Conservation (phyloP, 148 eudicot species). For the Nepenthes mirabilis region DNA sequence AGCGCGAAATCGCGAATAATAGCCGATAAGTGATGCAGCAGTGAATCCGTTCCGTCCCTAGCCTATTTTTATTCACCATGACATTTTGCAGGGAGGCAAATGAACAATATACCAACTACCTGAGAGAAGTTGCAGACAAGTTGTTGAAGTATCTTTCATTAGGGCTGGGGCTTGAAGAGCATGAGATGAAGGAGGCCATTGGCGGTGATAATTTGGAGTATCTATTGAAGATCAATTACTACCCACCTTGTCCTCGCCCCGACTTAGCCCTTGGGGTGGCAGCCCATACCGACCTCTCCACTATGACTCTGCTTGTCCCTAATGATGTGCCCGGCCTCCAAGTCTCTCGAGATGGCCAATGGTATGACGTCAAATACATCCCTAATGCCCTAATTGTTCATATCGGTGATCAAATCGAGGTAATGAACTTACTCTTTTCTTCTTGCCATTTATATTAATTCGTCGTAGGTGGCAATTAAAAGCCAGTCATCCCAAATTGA, state of each 20-base stretch:
- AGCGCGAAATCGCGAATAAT: too few species aligned
- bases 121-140: conserved; percentile 36
- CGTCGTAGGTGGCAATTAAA: neutral
- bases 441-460: neutral
- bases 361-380: conserved; percentile 73
- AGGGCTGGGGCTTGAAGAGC: conserved; percentile 45
- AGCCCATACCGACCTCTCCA: conserved; percentile 51
- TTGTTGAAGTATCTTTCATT: conserved; percentile 33
- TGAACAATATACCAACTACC: conserved; percentile 33
- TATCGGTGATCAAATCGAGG: conserved; percentile 89
- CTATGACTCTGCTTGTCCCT: conserved; percentile 62
- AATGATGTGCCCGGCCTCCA: conserved; percentile 73
- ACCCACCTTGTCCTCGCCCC: conserved; percentile 82
- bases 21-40: too few species aligned
- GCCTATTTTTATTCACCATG: too few species aligned
- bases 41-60: too few species aligned
- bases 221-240: conserved; percentile 57
- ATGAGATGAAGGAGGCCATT: conserved; percentile 21
- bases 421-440: conserved; percentile 5
- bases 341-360: conserved; percentile 39
- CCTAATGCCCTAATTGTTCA: conserved; percentile 77
- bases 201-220: conserved; percentile 56
- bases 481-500: neutral
- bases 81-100: conserved; percentile 39
- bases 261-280: conserved; percentile 62